A percentile compares a stretch with the other conserved stretches of the same genome.
phyloP scores from a whole-genome alignment of 1,284 basidiomycete species.

The Termitomyces sp. region DNA sequence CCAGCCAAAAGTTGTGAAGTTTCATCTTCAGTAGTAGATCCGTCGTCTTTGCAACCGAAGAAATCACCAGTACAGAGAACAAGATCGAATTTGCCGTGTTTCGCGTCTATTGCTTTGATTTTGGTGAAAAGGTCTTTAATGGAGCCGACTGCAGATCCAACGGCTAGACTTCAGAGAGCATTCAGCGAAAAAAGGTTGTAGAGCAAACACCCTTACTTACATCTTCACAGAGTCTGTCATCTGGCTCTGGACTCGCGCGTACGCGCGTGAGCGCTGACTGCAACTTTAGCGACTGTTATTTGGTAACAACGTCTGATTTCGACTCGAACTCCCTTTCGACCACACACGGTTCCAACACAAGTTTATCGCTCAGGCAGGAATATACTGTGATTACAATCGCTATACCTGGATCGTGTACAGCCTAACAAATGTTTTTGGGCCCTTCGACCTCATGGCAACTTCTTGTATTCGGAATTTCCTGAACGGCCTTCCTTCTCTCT shows the following conservation, averaged over 20 bases:
- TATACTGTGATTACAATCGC: no score
- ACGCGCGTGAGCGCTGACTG: background rate
- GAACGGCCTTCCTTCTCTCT: background rate
- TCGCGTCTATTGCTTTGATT: constrained; percentile 81
- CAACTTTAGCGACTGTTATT: background rate
- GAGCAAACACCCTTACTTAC: constrained; percentile 31
- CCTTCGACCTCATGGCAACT: background rate
- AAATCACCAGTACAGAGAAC: constrained; percentile 88
- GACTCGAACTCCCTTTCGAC: no score
- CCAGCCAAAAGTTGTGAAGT: constrained; percentile 59
- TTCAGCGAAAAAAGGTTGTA: constrained; percentile 3
- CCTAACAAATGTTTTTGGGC: background rate
- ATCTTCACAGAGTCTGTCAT: constrained; percentile 35
- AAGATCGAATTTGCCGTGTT: constrained; percentile 92
- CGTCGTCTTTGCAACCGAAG: constrained; percentile 60
- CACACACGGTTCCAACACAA: no score
- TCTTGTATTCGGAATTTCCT: constrained; percentile 5
- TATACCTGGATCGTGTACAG: no score
- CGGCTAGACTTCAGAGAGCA: constrained; percentile 60
- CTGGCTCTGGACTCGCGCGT: background rate
- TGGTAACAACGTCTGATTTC: background rate
- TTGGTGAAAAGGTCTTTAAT: constrained; percentile 76
- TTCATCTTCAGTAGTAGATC: constrained; percentile 43
- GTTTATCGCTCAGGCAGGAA: no score
- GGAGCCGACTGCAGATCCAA: constrained; percentile 81